Base-by-base conservation (phyloP, 257 asterid genomes). In the Fraxinus quadrangulata region DNA sequence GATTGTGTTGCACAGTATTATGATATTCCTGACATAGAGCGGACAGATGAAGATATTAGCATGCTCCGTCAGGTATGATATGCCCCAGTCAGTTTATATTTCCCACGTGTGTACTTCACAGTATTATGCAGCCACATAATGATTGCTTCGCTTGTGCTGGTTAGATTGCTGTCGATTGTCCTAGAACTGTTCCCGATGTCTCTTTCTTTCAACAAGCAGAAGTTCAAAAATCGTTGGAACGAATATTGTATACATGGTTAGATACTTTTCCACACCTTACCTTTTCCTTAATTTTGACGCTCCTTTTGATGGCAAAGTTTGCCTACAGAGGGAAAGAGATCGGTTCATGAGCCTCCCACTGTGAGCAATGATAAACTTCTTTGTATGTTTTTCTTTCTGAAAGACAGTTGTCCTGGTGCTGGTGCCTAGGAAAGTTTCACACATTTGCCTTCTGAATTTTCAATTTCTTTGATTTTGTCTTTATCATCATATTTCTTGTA, bases 131-230 rank as follows among this genome's bases (percentile, higher is more conserved):
- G 34, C 31, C 77, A 31, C 72, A 79, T 74, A 79, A 37, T 77
- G 69, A 37, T 33, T 56, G 65, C 81, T 85, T 75, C n/a, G 70
- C 49, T 11, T 75, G 17, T 70, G 75, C 65, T 87, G 76, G 71
- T 75, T 83, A 91, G 98, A 95, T 95, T 84, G 89, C 90, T 69
- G 96, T 95, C 76, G 99, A 95, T 86, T 95, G 99, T 86, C 99
- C 99, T 36, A 89, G 99, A 88, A 95, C 99, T 23, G 99, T 91
- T 36, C 99, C 99, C 61, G 98, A 95, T 79, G 90, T 95, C 73
- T 65, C 93, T 69, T 95, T 95, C 88, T 95, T 93, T 88, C 99
- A 95, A 84, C 97, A 93, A 90, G 84, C 45, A 40, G 90, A 91
- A 85, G 90, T 90, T 79, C 99, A 95, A 72, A 95, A 95, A 87